A percentile compares a stretch with the other conserved stretches of the same genome.
phyloP scores from a whole-genome alignment of 2,329 filamentous ascomycete species.

The Cylindrodendrum hubeiense region DNA sequence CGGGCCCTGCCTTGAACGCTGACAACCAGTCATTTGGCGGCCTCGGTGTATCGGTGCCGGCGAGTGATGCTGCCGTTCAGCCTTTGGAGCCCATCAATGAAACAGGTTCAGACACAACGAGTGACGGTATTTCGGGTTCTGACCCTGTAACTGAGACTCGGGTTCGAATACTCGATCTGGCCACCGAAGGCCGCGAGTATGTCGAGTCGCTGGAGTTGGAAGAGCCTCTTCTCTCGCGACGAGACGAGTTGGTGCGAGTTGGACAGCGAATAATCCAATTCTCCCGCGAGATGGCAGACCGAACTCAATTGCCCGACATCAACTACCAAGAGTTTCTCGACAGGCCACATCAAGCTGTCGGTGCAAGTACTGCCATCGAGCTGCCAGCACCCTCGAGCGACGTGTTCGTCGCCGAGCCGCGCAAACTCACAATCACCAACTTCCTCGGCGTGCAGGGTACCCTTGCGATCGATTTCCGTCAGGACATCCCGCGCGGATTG shows the following conservation, averaged over 20 bases:
- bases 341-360: constrained; percentile 6
- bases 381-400: constrained; percentile 15
- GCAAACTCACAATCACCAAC: constrained; percentile 34
- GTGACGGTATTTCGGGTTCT: background rate
- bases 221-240: constrained; percentile 17
- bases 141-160: background rate
- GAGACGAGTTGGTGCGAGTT: constrained; percentile 31
- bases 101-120: background rate
- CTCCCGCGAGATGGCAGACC: constrained; percentile 11
- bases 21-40: background rate
- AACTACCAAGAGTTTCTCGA: constrained; percentile 30
- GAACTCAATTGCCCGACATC: constrained; percentile 13
- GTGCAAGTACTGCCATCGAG: constrained; percentile 15
- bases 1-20: background rate
- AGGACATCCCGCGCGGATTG: constrained; percentile 29
- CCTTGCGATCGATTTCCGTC: constrained; percentile 27
- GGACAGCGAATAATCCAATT: constrained; percentile 35
- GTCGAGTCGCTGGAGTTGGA: constrained; percentile 25
- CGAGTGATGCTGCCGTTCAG: constrained; percentile 31
- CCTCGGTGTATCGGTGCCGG: constrained; percentile 31
- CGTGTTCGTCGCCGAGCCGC: constrained; percentile 34
- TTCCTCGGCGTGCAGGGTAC: constrained; percentile 37
- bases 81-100: background rate
- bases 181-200: constrained; percentile 27
- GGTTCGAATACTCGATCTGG: constrained; percentile 17